Evolutionary conservation across 129 eudicot species (phyloP).

Genomic region (Cynara cardunculus): DNA sequence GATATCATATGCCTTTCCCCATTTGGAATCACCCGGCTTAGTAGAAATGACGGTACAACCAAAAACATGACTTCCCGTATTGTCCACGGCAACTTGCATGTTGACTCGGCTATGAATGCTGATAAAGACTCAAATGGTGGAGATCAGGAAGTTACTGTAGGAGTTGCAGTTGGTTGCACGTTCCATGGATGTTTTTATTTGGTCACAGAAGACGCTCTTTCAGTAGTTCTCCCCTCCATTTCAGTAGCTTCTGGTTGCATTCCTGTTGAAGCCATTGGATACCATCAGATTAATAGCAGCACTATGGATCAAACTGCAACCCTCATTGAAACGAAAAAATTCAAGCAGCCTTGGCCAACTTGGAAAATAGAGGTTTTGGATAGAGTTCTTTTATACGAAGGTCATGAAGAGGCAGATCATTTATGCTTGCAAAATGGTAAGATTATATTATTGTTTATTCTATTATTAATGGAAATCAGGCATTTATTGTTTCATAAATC

Average conservation of each 20-base stretch:
- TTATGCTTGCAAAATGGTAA: conserved; percentile 84
- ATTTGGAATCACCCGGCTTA: conserved; percentile 75
- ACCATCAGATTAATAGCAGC: conserved; percentile 29
- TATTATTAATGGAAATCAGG: conserved; percentile 3
- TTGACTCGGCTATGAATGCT: conserved; percentile 45
- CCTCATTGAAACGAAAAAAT: conserved; percentile 36
- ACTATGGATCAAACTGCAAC: conserved; percentile 30
- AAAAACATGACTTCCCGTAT: conserved; percentile 34
- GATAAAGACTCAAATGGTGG: conserved; percentile 34
- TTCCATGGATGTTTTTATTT: conserved; percentile 71
- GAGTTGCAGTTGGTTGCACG: conserved; percentile 72
- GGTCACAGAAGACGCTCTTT: conserved; percentile 62
- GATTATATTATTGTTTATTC: background rate
- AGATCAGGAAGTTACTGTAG: conserved; percentile 44
- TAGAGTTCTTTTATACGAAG: conserved; percentile 80
- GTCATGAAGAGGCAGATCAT: conserved; percentile 83
- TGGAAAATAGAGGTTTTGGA: conserved; percentile 90
- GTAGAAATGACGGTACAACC: conserved; percentile 25
- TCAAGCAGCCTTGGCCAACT: conserved; percentile 54
- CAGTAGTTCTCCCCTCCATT: conserved; percentile 80
- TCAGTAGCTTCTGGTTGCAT: conserved; percentile 59
- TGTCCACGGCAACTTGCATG: conserved; percentile 49
- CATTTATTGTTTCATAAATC: conserved; percentile 1
- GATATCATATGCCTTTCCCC: conserved; percentile 68
- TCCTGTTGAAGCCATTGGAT: conserved; percentile 76